These are phyloP conservation scores for Diaporthe citri DNA, from an alignment of 2,329 filamentous ascomycete species.

Conservation along the genomic window DNA sequence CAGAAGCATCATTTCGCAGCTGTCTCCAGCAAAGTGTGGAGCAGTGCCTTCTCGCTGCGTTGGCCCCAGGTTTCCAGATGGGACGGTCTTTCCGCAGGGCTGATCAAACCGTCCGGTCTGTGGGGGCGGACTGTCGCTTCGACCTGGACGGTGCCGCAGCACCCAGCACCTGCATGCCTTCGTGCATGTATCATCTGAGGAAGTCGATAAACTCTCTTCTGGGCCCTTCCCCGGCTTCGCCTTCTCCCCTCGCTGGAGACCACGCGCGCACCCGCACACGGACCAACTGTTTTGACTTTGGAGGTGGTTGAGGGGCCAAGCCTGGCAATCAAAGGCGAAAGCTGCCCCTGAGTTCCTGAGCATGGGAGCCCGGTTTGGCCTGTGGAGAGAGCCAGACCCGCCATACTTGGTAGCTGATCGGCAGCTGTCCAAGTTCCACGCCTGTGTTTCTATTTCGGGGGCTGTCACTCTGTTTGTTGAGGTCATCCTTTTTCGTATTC, in stretches of 20 bases:
- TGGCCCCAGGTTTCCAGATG: constrained; percentile 14
- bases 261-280: constrained; percentile 2
- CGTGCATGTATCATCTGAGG: constrained; percentile 4
- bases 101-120: constrained; percentile 28
- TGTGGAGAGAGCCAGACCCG: constrained; percentile 4
- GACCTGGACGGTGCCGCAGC: constrained; percentile 15
- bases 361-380: constrained; percentile 21
- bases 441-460: constrained; percentile 22
- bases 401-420: not conserved
- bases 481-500: constrained; percentile 22
- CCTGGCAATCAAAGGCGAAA: constrained; percentile 19
- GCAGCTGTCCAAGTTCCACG: constrained; percentile 14
- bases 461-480: constrained; percentile 19
- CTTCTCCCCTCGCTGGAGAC: not conserved
- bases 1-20: constrained; percentile 2
- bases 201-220: constrained; percentile 3
- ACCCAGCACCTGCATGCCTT: not conserved
- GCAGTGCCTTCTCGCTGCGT: not conserved
- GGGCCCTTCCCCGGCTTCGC: not conserved
- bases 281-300: constrained; percentile 20
- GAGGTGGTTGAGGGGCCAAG: constrained; percentile 14
- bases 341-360: constrained; percentile 21
- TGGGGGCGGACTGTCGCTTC: constrained; percentile 18
- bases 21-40: constrained; percentile 7
- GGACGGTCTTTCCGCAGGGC: constrained; percentile 31